These are phyloP conservation scores for Termitomyces sp. DNA, from an alignment of 768 basidiomycete species.

Conservation along the genomic window DNA sequence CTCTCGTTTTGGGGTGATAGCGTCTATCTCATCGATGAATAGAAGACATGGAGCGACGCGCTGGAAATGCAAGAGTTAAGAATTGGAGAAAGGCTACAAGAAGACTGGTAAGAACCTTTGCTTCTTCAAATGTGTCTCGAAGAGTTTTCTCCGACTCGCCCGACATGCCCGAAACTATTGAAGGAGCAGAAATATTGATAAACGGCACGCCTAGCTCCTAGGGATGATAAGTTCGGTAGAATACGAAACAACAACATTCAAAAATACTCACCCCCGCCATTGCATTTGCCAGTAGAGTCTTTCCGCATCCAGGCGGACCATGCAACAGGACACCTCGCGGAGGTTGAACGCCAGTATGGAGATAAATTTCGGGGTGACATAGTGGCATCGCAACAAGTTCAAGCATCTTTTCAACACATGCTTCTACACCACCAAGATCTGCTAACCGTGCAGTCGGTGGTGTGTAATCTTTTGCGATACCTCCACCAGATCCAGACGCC, in stretches of 20 bases:
- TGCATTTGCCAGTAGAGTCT: slow-evolving; percentile 91
- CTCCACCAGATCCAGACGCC: slow-evolving; percentile 22
- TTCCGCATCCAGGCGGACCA: slow-evolving; percentile 97
- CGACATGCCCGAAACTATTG: slow-evolving; percentile 96
- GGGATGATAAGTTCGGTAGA: background rate
- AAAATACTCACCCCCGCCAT: slow-evolving; percentile 79
- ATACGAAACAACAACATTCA: background rate
- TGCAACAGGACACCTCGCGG: slow-evolving; percentile 91
- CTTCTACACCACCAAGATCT: slow-evolving; percentile 84
- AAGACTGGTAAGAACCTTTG: slow-evolving; percentile 58
- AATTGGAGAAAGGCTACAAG: background rate
- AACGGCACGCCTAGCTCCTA: slow-evolving; percentile 93
- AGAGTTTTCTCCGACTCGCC: slow-evolving; percentile 98
- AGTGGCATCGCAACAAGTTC: slow-evolving; percentile 97
- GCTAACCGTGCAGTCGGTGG: slow-evolving; percentile 78
- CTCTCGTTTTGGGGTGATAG: slow-evolving; percentile 96
- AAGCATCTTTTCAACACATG: slow-evolving; percentile 87
- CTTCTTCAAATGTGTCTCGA: slow-evolving; percentile 95
- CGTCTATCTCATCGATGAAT: slow-evolving; percentile 98
- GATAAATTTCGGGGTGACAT: slow-evolving; percentile 92
- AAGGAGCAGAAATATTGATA: slow-evolving; percentile 92
- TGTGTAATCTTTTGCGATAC: slow-evolving; percentile 57
- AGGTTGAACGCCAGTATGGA: slow-evolving; percentile 89
- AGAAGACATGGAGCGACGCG: slow-evolving; percentile 88
- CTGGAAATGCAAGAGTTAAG: slow-evolving; percentile 34